phyloP scores from a whole-genome alignment of 108 stramenopile genomes.

The Nitzschia palea region DNA sequence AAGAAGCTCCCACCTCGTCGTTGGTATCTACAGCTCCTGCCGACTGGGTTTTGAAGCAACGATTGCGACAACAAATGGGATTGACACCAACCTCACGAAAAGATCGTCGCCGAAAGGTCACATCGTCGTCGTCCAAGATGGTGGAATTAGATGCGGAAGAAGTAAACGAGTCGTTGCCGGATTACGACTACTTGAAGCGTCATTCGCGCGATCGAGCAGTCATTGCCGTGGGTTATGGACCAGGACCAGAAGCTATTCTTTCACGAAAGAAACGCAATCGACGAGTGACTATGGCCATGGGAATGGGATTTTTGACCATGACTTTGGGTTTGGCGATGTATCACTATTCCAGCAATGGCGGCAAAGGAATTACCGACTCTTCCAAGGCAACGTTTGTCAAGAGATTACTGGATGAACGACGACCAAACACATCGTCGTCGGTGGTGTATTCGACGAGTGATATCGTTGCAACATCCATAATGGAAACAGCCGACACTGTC shows the following conservation, averaged over 20 bases:
- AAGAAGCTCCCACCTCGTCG: slow-evolving; percentile 56
- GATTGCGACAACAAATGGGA: slow-evolving; percentile 47
- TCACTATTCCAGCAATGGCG: neutral
- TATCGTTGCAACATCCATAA: neutral
- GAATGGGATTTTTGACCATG: slow-evolving; percentile 34
- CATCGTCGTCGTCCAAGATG: neutral
- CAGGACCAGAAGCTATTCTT: slow-evolving; percentile 33
- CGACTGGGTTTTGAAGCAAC: slow-evolving; percentile 71
- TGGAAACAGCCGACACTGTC: neutral
- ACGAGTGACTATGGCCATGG: slow-evolving; percentile 38
- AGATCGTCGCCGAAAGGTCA: slow-evolving; percentile 36
- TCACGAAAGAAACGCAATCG: slow-evolving; percentile 36
- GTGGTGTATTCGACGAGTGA: neutral
- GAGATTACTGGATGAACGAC: neutral
- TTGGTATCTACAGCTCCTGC: slow-evolving; percentile 48
- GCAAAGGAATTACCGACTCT: neutral
- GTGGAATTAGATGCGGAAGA: neutral
- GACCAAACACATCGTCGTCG: neutral
- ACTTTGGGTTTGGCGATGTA: slow-evolving; percentile 12
- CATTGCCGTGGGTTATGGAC: slow-evolving; percentile 64
- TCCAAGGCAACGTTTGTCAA: neutral
- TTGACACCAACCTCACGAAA: slow-evolving; percentile 52
- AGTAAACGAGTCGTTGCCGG: neutral
- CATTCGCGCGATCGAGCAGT: slow-evolving; percentile 34
- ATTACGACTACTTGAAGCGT: slow-evolving; percentile 17